Evolutionary conservation across 179 eudicot species (phyloP), one percentile per base, ranked within the genome.

Genomic region (Patellifolia procumbens): DNA sequence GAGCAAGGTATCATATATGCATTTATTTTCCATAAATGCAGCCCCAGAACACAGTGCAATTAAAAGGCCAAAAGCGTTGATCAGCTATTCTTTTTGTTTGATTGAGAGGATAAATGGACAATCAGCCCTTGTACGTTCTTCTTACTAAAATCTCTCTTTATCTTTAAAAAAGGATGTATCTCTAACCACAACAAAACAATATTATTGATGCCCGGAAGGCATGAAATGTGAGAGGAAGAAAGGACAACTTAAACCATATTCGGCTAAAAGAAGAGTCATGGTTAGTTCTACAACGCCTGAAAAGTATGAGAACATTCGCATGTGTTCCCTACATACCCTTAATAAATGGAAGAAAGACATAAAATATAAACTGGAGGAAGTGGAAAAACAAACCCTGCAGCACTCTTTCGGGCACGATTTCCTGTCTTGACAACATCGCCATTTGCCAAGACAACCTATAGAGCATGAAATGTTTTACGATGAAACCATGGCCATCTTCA

Each of bases 371-470:
- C 8, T 53, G 49, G 39, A 70, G 10, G 2, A 62, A 65, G 55
- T 35, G 28, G 22, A 13, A 56, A 78, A 72, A 84, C 91, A 66
- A 52, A 95, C 99, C 99, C 99, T 66, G 99, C 99, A 76, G 99
- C 89, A 82, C 99, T 95, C 85, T 95, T 95, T 70, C 98, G 88
- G 76, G 99, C 98, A 75, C 99, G 98, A 65, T 96, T 93, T 80
- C 89, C 98, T 37, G 99, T 95, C 92, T 89, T 95, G 79, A 91
- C 88, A 39, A 93, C 80, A 62, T 93, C 96, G 66, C 99, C 99
- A 83, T 91, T 87, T 55, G 98, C 87, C 43, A 95, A 82, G 77
- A 95, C 98, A 78, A 77, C 97, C 97, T 95, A 81, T 63, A 81
- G 71, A 43, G 34, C 42, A 69, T 75, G 62, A 17, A 67, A 55